These are phyloP conservation scores for Vitis hybrid DNA, from an alignment of 177 flowering plant species.

Conservation along the genomic window DNA sequence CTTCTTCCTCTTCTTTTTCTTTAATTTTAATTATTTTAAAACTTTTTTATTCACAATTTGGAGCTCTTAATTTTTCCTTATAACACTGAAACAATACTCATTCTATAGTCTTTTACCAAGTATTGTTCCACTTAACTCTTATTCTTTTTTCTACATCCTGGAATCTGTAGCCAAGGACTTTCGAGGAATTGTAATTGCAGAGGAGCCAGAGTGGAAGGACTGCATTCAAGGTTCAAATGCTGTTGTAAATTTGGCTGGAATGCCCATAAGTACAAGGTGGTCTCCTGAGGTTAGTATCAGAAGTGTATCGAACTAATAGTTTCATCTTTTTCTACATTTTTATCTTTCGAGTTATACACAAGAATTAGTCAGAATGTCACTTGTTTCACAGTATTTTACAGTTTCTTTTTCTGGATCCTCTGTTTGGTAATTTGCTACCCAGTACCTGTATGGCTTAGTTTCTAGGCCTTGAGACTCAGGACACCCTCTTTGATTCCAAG, in stretches of 20 bases:
- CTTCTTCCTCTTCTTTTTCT: no score
- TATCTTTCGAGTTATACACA: not conserved
- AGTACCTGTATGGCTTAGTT: not conserved
- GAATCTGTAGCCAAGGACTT: slow-evolving; percentile 52
- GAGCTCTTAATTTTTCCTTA: no score
- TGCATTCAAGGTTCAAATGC: slow-evolving; percentile 80
- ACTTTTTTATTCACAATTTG: no score
- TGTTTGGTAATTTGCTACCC: not conserved
- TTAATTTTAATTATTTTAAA: no score
- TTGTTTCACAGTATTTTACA: not conserved
- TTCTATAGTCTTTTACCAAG: not conserved
- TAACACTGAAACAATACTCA: no score
- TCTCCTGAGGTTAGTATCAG: slow-evolving; percentile 68
- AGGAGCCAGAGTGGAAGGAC: slow-evolving; percentile 82
- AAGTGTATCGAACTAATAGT: not conserved
- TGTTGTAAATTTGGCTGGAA: slow-evolving; percentile 94
- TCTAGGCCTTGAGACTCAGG: not conserved
- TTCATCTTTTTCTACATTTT: not conserved
- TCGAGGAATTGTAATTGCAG: slow-evolving; percentile 80
- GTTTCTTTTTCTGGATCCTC: not conserved
- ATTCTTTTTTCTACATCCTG: not conserved
- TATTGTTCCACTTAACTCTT: not conserved
- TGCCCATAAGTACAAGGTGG: slow-evolving; percentile 97
- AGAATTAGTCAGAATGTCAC: not conserved
- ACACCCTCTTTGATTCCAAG: not conserved